Evolutionary conservation across 352 stramenopile species (phyloP), one percentile per base, ranked within the genome.

Genomic region (Globisporangium irregulare): DNA sequence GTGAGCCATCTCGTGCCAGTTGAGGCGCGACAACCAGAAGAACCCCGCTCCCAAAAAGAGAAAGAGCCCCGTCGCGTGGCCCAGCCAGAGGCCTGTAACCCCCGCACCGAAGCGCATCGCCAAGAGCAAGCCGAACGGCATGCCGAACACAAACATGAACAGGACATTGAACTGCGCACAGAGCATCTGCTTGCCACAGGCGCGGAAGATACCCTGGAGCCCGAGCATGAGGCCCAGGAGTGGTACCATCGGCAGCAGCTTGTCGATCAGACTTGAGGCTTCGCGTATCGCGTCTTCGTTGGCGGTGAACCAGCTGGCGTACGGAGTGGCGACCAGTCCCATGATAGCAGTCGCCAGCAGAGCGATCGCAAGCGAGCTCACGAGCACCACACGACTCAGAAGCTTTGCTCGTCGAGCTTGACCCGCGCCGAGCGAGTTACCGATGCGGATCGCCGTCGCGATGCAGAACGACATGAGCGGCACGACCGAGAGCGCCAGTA

Each of bases 371-470:
- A 70, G 22, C 32, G 62, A 61, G 25, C 64, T 56, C 24, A 64
- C 59, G 36, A 80, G 58, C 46, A 77, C 58, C 20, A 76, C 29
- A 8, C 64, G 65, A 6, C 67, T 67, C 2, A 73, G 51, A 18
- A 79, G 24, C 36, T 56, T 62, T 3, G 76, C 76, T 10, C 73
- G 68, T 2, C 62, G 64, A 9, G 73, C 66, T 27, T 82, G 66
- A 27, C 71, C 66, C 2, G 71, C 76, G 6, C 68, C 73, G 8
- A 76, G 62, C 12, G 76, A 69, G 43, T 80, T 82, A 34, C 76
- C 71, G 15, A 82, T 72, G 5, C 73, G 76, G 38, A 80, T 73
- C 53, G 76, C 74, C 7, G 71, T 72, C 18, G 71, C 73, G 53
- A 77, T 68, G 36, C 64, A 68, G 9, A 82, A 60, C n/a, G 59